Evolutionary conservation across 345 rosid genomes (phyloP), one percentile per base, ranked within the genome.

Genomic region (Salix arbutifolia): DNA sequence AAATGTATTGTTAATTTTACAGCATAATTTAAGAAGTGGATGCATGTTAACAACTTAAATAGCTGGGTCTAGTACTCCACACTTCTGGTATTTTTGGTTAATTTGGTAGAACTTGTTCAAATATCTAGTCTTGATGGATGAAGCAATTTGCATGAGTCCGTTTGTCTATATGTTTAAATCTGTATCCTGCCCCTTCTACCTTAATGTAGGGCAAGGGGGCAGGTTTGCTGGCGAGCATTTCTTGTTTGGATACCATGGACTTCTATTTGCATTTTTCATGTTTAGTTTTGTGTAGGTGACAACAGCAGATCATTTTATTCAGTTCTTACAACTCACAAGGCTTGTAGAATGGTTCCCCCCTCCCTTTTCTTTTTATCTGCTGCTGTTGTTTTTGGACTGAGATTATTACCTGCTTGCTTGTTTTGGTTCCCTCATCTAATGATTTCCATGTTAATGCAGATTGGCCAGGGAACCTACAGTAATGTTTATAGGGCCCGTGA

Each of bases 381-480:
- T 37, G 48, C 14, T 61, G 46, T 66, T 21, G 16, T 58, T 19
- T 48, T 66, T 44, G 21, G 16, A 26, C 21, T 60, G 67, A 79
- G 17, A 18, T 68, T 33, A 18, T 68, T 33, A 48, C 21, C 44
- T 28, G 8, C 25, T 56, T 25, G 56, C 56, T 70, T 28, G 65
- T 61, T 40, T 72, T 74, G 37, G 21, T n/a, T 68, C 53, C 70
- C 64, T 58, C 23, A 33, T 78, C 56, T 82, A 69, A 76, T 79
- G 62, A 25, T 31, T n/a, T 74, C 0, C 76, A 70, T 33, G 52
- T 33, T 53, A 37, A 7, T 87, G 90, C 89, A 96, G 99, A 96
- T 96, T 86, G 99, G 99, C 75, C 99, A 96, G 83, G 99, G 99
- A 77, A 96, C 99, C 52, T 96, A 96, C 73, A 93, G 98, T 81